phyloP scores from a whole-genome alignment of 2,329 filamentous ascomycete species.

The Dothistroma pini region DNA sequence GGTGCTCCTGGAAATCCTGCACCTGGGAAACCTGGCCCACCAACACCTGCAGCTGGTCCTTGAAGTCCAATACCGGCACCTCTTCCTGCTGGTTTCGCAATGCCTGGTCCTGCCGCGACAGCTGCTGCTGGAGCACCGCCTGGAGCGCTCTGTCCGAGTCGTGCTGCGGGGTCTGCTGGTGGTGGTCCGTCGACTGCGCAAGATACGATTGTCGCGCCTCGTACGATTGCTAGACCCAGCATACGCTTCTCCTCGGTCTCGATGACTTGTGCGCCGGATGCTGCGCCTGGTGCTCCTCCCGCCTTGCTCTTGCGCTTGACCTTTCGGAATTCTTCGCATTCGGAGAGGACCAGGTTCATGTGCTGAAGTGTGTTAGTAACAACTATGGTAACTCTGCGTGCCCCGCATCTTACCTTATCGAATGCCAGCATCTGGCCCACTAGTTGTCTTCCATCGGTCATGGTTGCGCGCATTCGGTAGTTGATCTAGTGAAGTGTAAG shows the following conservation, averaged over 20 bases:
- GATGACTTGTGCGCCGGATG: conserved; percentile 53
- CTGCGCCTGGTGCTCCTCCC: conserved; percentile 60
- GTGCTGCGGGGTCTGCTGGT: conserved; percentile 84
- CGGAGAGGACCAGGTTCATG: conserved; percentile 98
- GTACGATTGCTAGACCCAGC: conserved; percentile 90
- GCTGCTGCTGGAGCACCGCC: conserved; percentile 65
- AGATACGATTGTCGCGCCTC: conserved; percentile 91
- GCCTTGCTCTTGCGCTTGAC: conserved; percentile 82
- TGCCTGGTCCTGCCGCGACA: conserved; percentile 78
- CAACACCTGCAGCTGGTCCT: conserved; percentile 84
- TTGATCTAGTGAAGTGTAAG: conserved; percentile 68
- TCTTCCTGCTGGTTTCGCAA: conserved; percentile 85
- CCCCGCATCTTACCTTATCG: conserved; percentile 72
- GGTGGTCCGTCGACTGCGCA: conserved; percentile 94
- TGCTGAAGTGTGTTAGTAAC: conserved; percentile 56
- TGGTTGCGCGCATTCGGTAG: conserved; percentile 96
- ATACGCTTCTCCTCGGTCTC: conserved; percentile 96
- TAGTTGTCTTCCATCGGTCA: conserved; percentile 94
- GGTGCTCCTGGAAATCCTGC: conserved; percentile 42
- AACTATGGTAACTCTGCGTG: conserved; percentile 58
- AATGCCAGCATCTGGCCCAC: conserved; percentile 98
- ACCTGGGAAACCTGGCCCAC: conserved; percentile 65
- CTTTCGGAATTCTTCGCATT: conserved; percentile 95
- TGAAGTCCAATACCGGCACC: conserved; percentile 73
- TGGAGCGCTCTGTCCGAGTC: conserved; percentile 73